Percentiles rank a stretch among this genome's conserved stretches.
These are phyloP conservation scores for Cercospora sojina DNA, from an alignment of 2,329 filamentous ascomycete genomes.

Conservation along the genomic window DNA sequence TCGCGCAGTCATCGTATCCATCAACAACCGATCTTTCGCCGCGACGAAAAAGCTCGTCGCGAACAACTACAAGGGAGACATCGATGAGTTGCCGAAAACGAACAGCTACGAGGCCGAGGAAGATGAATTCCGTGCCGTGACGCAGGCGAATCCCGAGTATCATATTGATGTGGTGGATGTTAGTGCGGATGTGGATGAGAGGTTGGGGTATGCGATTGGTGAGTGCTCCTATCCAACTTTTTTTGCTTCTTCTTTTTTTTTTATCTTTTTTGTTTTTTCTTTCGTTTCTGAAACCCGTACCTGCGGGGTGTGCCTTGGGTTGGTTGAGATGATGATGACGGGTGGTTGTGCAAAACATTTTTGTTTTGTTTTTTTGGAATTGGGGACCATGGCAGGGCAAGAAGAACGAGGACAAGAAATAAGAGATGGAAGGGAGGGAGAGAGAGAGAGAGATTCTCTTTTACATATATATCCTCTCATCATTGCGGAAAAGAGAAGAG, in stretches of 20 bases:
- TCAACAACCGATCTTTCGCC: constrained; percentile 17
- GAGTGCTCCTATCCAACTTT: not conserved
- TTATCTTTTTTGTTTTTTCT: no score
- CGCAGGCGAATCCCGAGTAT: constrained; percentile 14
- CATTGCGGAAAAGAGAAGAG: no score
- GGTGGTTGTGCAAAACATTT: no score
- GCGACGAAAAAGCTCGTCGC: constrained; percentile 13
- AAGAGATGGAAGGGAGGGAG: no score
- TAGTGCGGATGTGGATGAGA: constrained; percentile 17
- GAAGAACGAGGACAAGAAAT: no score
- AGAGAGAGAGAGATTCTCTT: no score
- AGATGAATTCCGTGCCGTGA: constrained; percentile 5
- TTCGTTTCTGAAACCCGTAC: no score
- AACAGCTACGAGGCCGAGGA: constrained; percentile 11
- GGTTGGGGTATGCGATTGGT: constrained; percentile 16
- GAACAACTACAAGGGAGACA: constrained; percentile 13
- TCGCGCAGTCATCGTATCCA: constrained; percentile 13
- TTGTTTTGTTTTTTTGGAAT: no score
- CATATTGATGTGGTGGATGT: constrained; percentile 18
- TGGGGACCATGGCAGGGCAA: no score
- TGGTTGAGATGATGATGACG: no score
- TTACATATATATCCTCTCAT: no score
- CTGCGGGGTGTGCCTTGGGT: no score
- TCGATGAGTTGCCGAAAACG: constrained; percentile 15
- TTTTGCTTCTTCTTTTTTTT: not conserved